phyloP scores from a whole-genome alignment of 805 yeast species.

The Yarrowia divulgata region DNA sequence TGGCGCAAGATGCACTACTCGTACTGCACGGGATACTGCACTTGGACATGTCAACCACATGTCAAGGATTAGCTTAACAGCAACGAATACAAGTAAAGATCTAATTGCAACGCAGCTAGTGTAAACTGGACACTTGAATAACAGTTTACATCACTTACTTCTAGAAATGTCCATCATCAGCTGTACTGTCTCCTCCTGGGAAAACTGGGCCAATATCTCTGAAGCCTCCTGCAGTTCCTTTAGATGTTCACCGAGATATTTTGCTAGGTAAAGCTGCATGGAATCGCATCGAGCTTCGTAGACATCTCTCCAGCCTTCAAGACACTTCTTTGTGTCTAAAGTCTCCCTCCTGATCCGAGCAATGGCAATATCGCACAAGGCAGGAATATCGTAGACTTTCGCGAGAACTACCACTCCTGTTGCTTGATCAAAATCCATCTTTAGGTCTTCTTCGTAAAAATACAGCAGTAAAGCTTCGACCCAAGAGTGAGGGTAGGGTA shows the following conservation, averaged over 20 bases:
- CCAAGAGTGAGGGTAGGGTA: not conserved
- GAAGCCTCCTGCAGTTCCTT: not conserved
- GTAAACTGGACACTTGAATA: too few species aligned
- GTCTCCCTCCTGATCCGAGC: not conserved
- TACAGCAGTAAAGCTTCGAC: not conserved
- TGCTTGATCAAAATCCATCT: not conserved
- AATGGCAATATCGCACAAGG: not conserved
- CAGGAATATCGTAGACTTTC: not conserved
- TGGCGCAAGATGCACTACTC: too few species aligned
- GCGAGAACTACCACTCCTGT: not conserved
- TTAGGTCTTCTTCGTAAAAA: not conserved
- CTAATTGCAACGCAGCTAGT: too few species aligned
- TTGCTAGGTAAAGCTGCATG: not conserved
- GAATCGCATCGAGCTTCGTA: not conserved
- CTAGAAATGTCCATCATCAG: too few species aligned
- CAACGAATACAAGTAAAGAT: too few species aligned
- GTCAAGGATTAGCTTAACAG: too few species aligned
- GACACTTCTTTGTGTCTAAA: not conserved
- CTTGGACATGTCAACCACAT: too few species aligned
- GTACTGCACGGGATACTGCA: too few species aligned
- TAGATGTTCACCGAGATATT: not conserved
- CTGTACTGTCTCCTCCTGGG: not conserved
- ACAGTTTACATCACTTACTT: too few species aligned
- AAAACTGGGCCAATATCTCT: not conserved
- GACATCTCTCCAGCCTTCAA: not conserved